phyloP scores from a whole-genome alignment of 2,329 filamentous ascomycete genomes.

The Colletotrichum endophyticum region DNA sequence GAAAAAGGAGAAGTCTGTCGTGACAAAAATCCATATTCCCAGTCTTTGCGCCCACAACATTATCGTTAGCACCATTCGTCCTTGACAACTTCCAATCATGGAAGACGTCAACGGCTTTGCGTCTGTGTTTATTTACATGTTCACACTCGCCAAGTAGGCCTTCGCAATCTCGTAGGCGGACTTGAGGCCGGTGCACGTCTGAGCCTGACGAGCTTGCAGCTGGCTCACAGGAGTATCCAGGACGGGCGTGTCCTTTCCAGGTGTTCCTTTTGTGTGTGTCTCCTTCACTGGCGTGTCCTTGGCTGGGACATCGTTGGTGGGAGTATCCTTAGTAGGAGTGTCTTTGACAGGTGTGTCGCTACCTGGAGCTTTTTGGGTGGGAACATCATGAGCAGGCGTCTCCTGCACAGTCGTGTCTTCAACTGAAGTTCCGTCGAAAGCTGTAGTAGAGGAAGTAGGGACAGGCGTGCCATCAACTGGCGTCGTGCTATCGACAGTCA shows the following conservation, averaged over 20 bases:
- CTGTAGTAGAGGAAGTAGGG: neutral
- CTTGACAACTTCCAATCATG: neutral
- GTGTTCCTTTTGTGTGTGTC: neutral
- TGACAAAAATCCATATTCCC: rapidly evolving
- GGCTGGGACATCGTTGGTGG: neutral
- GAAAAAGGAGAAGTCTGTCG: neutral
- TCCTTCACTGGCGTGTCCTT: neutral
- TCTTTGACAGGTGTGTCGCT: neutral
- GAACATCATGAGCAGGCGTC: neutral
- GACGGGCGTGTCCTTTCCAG: neutral
- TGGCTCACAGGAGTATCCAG: neutral
- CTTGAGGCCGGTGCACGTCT: rapidly evolving
- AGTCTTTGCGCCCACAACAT: neutral
- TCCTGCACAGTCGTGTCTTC: neutral
- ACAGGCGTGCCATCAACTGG: neutral
- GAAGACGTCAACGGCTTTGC: rapidly evolving
- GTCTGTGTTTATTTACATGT: neutral
- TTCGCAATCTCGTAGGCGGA: neutral
- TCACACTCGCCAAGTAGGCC: neutral
- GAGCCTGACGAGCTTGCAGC: neutral
- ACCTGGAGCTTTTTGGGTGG: rapidly evolving
- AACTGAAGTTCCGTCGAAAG: neutral
- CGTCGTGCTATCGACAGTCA: neutral
- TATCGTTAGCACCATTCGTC: neutral
- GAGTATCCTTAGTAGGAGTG: neutral